Conservation (phyloP, 1,139 yeast species). For the Geotrichum aggregatum region DNA sequence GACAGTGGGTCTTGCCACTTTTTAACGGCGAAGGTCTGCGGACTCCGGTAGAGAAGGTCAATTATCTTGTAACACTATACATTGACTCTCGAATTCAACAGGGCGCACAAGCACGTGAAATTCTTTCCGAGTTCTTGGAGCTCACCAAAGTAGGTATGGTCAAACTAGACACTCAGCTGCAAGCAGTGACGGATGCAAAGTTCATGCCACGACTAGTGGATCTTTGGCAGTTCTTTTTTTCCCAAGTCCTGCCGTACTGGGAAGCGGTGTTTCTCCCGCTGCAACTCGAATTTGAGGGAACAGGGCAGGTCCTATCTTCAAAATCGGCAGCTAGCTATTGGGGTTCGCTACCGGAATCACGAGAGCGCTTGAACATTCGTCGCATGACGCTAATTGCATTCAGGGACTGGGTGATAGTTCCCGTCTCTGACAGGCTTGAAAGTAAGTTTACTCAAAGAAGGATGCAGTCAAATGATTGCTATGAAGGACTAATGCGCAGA, state of each 20-base stretch:
- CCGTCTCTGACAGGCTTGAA: slow-evolving; percentile 44
- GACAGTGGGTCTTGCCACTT: slow-evolving; percentile 45
- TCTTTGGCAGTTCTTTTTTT: slow-evolving; percentile 54
- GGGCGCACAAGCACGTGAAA: slow-evolving; percentile 40
- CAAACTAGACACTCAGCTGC: slow-evolving; percentile 38
- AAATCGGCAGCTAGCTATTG: slow-evolving; percentile 41
- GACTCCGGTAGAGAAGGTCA: slow-evolving; percentile 56
- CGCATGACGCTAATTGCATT: slow-evolving; percentile 35
- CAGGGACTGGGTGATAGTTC: slow-evolving; percentile 39
- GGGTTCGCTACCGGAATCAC: slow-evolving; percentile 36
- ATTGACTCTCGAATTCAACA: slow-evolving; percentile 42
- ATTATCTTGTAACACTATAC: slow-evolving; percentile 48
- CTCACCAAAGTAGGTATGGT: slow-evolving; percentile 46
- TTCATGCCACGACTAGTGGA: slow-evolving; percentile 37
- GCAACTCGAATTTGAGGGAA: slow-evolving; percentile 48
- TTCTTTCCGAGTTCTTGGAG: slow-evolving; percentile 47
- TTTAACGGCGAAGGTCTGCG: slow-evolving; percentile 48
- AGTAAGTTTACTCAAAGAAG: no score
- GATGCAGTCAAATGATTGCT: no score
- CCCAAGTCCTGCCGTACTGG: slow-evolving; percentile 52
- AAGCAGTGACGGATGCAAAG: slow-evolving; percentile 26
- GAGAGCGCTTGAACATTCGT: slow-evolving; percentile 36
- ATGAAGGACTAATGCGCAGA: background rate
- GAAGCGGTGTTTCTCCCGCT: slow-evolving; percentile 59
- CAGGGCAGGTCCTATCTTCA: slow-evolving; percentile 36